Evolutionary conservation across 2,329 filamentous ascomycete species (phyloP), one percentile per base, ranked within the genome.

Genomic region (Dothidotthia symphoricarpi): DNA sequence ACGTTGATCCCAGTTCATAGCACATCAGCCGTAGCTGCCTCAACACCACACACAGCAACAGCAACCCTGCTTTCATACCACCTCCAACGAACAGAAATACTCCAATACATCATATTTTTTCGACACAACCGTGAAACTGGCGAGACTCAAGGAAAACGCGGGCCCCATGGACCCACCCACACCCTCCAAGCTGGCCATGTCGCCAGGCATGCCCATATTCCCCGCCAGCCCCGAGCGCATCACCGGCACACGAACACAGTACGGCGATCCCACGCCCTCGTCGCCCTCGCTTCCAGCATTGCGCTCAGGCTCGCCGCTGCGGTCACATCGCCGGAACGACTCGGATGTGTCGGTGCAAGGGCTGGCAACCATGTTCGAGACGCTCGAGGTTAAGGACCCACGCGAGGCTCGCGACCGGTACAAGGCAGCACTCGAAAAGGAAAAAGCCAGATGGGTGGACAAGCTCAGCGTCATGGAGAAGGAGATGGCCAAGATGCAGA

Each of bases 341-440:
- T 69, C 64, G 14, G 62, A 67, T 27, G 53, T 62, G 14, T 62
- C 61, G 17, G 67, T 69, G 12, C 63, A 63, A 26, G 70, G 69
- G 27, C 66, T 75, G 57, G 83, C 86, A 46, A 81, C 79, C 57
- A 84, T 86, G 64, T 87, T 88, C 66, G 86, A 88, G 69, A 78
- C 74, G 40, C 73, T 88, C 24, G 77, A 82, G 40, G 69, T 75
- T 40, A 69, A 70, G 56, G 73, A 75, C 53, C 63, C 64, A 37
- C 66, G 71, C 32, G 70, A 73, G 50, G 61, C 66, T 44, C 65
- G 66, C 36, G 64, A 66, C 36, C 66, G 67, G 37, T 69, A 71
- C 44, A 67, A 72, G 43, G 59, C 68, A 8, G 65, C 70, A 33
- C 43, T 75, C 24, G 61, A 68, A 25, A 66, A 70, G 34, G 68